Base-by-base conservation (phyloP, 768 basidiomycete genomes). In the Trametopsis cervina region DNA sequence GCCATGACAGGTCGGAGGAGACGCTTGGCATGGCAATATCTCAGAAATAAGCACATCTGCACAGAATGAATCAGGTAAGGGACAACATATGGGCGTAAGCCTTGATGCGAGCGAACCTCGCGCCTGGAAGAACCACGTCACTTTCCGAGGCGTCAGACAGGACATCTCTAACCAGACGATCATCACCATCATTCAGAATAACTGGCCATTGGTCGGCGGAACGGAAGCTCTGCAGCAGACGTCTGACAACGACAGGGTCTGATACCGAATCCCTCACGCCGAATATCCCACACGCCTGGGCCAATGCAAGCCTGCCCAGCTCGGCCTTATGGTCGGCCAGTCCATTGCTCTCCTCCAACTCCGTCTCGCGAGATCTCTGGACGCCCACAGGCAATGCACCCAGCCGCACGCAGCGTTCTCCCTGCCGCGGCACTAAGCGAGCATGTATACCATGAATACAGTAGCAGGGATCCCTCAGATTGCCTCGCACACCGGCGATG, bases 31-130 rank as follows among this genome's bases (percentile, higher is more conserved):
- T 47, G 51, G 42, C 50, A 52, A 42, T 42, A 41, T 52, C 46
- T 47, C 51, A 39, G 41, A 23, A 52, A 52, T 52, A 52, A 52
- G 51, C 51, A 52, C 51, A 52, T 45, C 51, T 47, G 40, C 37
- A 27, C 46, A 18, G 33, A 47, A 45, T 52, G 38, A 51, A 51
- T 46, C n/a, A n/a, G n/a, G n/a, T n/a, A 47, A 52, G 51, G 51
- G 41, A 42, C 45, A 21, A 39, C 51, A 52, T 47, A 52, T 47
- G 45, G 44, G 42, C 48, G 40, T 40, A 45, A 45, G 27, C 33
- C 44, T 29, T 52, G 45, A 47, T 47, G 50, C 43, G 22, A 25
- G 27, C 7, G 24, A 40, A 40, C 25, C 41, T 21, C 41, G 49
- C 49, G 51, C 45, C 38, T 39, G 38, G 6, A 50, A 41, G 39